Evolutionary conservation across 129 eudicot genomes (phyloP).

Genomic region (Helichrysum umbraculigerum): DNA sequence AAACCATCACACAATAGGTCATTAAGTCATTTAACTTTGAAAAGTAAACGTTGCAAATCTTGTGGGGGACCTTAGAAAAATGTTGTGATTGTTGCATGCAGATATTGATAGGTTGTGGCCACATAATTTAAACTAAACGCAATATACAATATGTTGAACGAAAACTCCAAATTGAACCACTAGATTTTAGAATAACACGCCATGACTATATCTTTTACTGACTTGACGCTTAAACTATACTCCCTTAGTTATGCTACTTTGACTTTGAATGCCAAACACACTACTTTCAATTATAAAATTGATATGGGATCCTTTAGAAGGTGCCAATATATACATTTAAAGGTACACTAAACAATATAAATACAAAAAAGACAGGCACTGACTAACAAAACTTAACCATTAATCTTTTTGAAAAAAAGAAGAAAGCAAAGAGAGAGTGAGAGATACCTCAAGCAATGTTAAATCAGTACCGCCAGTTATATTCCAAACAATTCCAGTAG

Average conservation of each 20-base stretch:
- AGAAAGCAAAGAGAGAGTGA: constrained; percentile 23
- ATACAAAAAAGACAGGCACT: background rate
- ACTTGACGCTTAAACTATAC: background rate
- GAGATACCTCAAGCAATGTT: constrained; percentile 79
- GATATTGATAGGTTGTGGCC: background rate
- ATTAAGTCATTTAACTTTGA: background rate
- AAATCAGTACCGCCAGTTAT: constrained; percentile 89
- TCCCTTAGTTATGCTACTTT: background rate
- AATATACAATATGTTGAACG: background rate
- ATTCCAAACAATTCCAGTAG: constrained; percentile 98
- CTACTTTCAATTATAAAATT: background rate
- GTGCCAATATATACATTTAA: constrained; percentile 11
- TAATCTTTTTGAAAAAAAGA: background rate
- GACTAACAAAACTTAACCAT: background rate
- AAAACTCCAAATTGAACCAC: background rate
- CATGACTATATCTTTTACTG: background rate
- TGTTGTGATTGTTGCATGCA: background rate
- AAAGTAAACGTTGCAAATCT: background rate
- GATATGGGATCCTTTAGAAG: background rate
- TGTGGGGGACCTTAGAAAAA: background rate
- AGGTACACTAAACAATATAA: background rate
- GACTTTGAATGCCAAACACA: constrained; percentile 12
- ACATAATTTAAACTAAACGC: background rate
- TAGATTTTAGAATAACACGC: background rate
- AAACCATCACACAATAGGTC: background rate